Evolutionary conservation across 352 stramenopile species (phyloP).

Genomic region (Chloridella minuta): DNA sequence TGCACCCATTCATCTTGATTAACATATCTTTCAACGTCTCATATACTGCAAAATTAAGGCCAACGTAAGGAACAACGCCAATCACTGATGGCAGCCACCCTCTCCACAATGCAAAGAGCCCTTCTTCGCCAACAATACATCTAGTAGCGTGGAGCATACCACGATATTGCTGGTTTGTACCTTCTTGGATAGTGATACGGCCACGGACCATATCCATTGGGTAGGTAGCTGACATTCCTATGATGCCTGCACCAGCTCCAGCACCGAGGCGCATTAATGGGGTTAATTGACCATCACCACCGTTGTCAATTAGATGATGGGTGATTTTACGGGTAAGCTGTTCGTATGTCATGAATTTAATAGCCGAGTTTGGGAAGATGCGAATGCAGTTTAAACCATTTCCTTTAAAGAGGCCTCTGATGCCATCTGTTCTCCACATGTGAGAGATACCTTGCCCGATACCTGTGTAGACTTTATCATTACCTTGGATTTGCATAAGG

Average conservation of each 20-base stretch:
- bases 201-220: constrained; percentile 25
- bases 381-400: constrained; percentile 41
- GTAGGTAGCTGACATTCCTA: constrained; percentile 29
- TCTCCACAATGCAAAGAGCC: constrained; percentile 32
- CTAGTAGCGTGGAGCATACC: constrained; percentile 29
- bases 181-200: constrained; percentile 24
- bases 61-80: constrained; percentile 37
- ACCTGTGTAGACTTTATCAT: constrained; percentile 20
- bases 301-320: too few relatives aligned
- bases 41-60: constrained; percentile 41
- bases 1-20: constrained; percentile 16
- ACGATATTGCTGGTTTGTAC: constrained; percentile 29
- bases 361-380: constrained; percentile 36
- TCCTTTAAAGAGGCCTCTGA: constrained; percentile 32
- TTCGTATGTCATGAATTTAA: constrained; percentile 17
- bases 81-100: constrained; percentile 30
- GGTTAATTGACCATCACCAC: constrained; percentile 22
- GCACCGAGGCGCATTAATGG: constrained; percentile 2
- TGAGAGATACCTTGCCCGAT: constrained; percentile 27
- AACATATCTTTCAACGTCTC: constrained; percentile 29
- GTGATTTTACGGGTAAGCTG: not conserved
- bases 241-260: not conserved
- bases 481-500: constrained; percentile 35
- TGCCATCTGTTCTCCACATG: constrained; percentile 30
- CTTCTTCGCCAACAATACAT: constrained; percentile 30